Percentiles rank a stretch among this genome's conserved stretches.
Conservation (phyloP, 495 filamentous ascomycete genomes). For the Sordaria brevicollis region DNA sequence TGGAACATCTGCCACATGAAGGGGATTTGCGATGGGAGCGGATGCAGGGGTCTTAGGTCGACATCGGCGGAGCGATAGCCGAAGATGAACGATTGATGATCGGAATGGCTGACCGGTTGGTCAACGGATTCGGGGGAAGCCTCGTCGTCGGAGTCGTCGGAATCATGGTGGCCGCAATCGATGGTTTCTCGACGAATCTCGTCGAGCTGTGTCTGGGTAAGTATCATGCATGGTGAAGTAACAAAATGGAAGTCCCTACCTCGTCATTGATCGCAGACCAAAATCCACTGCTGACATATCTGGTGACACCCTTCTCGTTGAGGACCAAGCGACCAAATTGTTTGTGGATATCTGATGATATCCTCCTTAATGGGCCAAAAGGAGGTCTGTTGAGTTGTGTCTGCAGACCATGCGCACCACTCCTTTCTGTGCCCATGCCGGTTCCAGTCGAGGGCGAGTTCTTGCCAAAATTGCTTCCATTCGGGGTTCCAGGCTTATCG, state of each 20-base stretch:
- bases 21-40: conserved; percentile 50
- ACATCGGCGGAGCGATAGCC: conserved; percentile 53
- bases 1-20: conserved; percentile 60
- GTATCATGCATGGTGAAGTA: not conserved
- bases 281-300: conserved; percentile 82
- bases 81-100: conserved; percentile 61
- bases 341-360: conserved; percentile 41
- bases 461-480: conserved; percentile 6
- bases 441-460: conserved; percentile 1
- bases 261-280: conserved; percentile 87
- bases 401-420: conserved; percentile 4
- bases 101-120: conserved; percentile 23
- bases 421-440: not conserved
- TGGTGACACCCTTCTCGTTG: conserved; percentile 63
- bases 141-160: conserved; percentile 42
- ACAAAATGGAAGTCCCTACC: conserved; percentile 21
- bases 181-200: conserved; percentile 63
- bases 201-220: conserved; percentile 43
- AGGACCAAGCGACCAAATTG: conserved; percentile 77
- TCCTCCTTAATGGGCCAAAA: conserved; percentile 13
- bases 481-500: conserved; percentile 4
- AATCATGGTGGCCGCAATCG: conserved; percentile 56
- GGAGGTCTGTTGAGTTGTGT: not conserved
- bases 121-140: conserved; percentile 36
- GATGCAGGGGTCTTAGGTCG: conserved; percentile 39